Conservation (phyloP, 2,329 filamentous ascomycete genomes). For the Penicillium janthinellum region DNA sequence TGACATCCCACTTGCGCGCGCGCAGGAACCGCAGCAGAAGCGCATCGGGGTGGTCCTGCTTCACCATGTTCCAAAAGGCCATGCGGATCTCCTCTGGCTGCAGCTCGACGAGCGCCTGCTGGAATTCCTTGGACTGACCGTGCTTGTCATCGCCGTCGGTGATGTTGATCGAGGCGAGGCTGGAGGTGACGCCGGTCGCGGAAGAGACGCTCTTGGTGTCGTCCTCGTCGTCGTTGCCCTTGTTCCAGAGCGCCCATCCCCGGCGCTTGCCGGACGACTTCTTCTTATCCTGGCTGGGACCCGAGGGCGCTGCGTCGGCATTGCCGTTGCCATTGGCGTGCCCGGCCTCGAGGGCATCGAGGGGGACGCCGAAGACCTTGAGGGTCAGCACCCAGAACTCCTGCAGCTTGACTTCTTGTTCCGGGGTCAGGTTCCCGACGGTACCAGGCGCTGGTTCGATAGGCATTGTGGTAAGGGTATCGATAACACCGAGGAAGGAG, state of each 20-base stretch:
- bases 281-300: conserved; percentile 53
- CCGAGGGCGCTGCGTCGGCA: conserved; percentile 23
- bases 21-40: conserved; percentile 79
- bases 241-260: conserved; percentile 64
- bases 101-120: conserved; percentile 74
- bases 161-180: conserved; percentile 39
- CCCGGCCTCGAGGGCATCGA: conserved; percentile 30
- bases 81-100: conserved; percentile 76
- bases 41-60: conserved; percentile 91
- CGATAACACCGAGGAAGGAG: conserved; percentile 36
- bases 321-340: conserved; percentile 14
- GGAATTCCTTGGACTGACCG: conserved; percentile 83
- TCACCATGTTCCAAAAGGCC: conserved; percentile 91
- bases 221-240: conserved; percentile 53
- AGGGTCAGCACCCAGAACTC: conserved; percentile 81
- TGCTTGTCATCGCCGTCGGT: conserved; percentile 81
- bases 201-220: conserved; percentile 36
- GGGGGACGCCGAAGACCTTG: conserved; percentile 69
- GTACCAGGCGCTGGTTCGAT: conserved; percentile 58
- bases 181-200: conserved; percentile 42
- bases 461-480: conserved; percentile 41
- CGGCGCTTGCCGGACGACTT: conserved; percentile 69
- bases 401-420: conserved; percentile 84
- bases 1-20: conserved; percentile 93
- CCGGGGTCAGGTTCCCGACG: conserved; percentile 81